Base-by-base conservation (phyloP, 129 eudicot species). In the Calendula officinalis region DNA sequence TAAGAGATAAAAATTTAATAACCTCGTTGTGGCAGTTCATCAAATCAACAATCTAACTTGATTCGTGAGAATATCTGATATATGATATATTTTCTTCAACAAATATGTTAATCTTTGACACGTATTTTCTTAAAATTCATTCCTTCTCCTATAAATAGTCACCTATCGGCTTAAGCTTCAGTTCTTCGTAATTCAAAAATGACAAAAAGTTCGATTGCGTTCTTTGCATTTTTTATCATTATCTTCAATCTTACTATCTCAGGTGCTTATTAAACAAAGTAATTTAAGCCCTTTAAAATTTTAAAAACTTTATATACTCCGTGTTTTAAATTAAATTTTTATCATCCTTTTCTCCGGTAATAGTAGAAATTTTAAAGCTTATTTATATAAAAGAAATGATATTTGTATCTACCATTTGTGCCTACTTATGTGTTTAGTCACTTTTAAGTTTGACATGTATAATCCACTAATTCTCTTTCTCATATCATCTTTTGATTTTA, bases 161-260 rank as follows among this genome's bases (percentile, higher is more conserved):
- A 22, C 5, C 40, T 11, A 15, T 14, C 14, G 9, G 4, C 22
- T 44, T 6, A n/a, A 15, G 17, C 46, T 45, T 62, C 41, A 5
- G 17, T 61, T 46, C 37, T 7, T 47, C 32, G 4, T 15, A 48
- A 43, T 7, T 69, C 34, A 48, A 47, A 47, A n/a, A 70, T 70
- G 75, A 14, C 22, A 38, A 70, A 17, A 49, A 5, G 0, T 38
- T 48, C 60, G 37, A 6, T 15, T 14, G 30, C 9, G 38, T 37
- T 39, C 58, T 49, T 47, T 37, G 33, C n/a, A 3, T 8, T 59
- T 49, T 10, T n/a, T 70, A 37, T 49, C 58, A 7, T 60, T 60
- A 16, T 70, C 39, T 4, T 48, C 39, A 10, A 47, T 7, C 69
- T 64, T 33, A n/a, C 57, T 64, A 36, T 48, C 50, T 22, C 75